Evolutionary conservation across 2,329 filamentous ascomycete genomes (phyloP), one percentile per base, ranked within the genome.

Genomic region (Nectriaceae sp.): DNA sequence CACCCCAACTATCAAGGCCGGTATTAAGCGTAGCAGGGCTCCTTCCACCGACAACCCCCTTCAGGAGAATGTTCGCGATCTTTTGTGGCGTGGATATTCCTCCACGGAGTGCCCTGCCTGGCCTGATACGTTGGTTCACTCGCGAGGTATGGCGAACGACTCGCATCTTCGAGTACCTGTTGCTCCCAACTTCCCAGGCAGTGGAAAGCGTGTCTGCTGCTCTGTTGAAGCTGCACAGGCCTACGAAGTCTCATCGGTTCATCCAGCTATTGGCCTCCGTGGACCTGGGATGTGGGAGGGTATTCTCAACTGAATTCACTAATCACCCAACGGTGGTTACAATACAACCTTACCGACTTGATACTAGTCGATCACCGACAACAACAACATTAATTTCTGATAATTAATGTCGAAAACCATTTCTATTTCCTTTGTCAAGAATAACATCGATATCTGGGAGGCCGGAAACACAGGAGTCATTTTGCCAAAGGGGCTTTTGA

Each of bases 281-380:
- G 82, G 80, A 29, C 79, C 81, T 33, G 83, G 84, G 44, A 86
- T 87, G 82, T 88, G 85, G 84, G 75, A 80, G 50, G 81, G 78
- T 46, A 82, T 88, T 54, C 70, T 87, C 55, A 77, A 79, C 64
- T 82, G 72, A 69, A 52, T 43, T 24, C 22, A 5, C 33, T 36
- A 16, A 6, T n/a, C 11, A 6, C 8, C 8, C 26, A 8, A 31
- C 26, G 33, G n/a, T 19, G 33, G 16, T n/a, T 16, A 36, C n/a
- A n/a, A 36, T 11, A 36, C 33, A 5, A 19, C 16, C 33, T 19
- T 44, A 48, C 47, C 55, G 61, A 61, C 58, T 38, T 45, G 41
- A 56, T 55, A 57, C 47, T 50, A 35, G 46, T 55, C 56, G 46
- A 54, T 29, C 29, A 55, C 42, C 47, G 49, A 59, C 45, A 54